Conservation (phyloP, 2,329 filamentous ascomycete genomes). For the Hortaea werneckii region DNA sequence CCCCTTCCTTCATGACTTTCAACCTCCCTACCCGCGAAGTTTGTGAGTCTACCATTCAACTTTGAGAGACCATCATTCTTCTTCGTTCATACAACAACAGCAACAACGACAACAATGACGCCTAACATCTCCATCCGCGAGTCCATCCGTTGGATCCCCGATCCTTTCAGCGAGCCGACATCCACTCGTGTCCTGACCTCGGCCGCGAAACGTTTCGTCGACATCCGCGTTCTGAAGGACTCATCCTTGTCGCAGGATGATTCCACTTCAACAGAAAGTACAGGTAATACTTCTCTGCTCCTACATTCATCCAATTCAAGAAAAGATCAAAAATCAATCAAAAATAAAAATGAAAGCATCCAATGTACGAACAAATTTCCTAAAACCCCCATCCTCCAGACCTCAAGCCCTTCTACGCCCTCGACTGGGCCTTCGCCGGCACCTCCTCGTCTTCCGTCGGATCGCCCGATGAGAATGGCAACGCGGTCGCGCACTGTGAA, state of each 20-base stretch:
- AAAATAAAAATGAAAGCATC: too few species aligned
- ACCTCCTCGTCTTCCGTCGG: conserved; percentile 32
- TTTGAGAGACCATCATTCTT: too few species aligned
- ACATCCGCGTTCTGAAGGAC: conserved; percentile 44
- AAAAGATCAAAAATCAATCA: background rate
- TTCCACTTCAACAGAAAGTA: background rate
- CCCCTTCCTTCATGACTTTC: too few species aligned
- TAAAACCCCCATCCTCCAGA: conserved; percentile 5
- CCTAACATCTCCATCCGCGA: conserved; percentile 45
- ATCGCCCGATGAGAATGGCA: background rate
- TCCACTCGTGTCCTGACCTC: conserved; percentile 56
- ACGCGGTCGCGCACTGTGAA: conserved; percentile 20
- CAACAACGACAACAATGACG: conserved; percentile 8
- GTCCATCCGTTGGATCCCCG: conserved; percentile 50
- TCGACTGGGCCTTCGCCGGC: conserved; percentile 60
- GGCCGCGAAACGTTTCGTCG: conserved; percentile 47
- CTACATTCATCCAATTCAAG: background rate
- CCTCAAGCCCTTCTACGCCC: conserved; percentile 21
- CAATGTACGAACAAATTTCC: too few species aligned
- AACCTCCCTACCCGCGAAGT: too few species aligned
- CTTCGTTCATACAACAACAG: background rate
- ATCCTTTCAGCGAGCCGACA: conserved; percentile 47
- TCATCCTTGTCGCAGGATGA: conserved; percentile 5
- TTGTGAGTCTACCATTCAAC: too few species aligned
- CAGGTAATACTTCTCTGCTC: background rate